A percentile compares a stretch with the other conserved stretches of the same genome.
phyloP scores from a whole-genome alignment of 2,329 filamentous ascomycete species.

The Fusarium begoniae region DNA sequence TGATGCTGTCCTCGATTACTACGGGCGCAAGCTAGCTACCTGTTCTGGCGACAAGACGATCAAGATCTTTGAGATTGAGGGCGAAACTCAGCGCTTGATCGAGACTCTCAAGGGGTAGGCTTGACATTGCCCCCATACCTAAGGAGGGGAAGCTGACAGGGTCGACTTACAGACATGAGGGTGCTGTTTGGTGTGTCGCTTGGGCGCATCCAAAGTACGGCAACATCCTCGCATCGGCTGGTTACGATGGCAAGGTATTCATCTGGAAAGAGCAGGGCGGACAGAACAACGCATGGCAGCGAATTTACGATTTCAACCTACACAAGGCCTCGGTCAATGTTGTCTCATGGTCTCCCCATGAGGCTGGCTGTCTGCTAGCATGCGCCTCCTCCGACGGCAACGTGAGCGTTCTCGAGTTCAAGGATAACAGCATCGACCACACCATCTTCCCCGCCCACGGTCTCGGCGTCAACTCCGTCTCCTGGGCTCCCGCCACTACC shows the following conservation, averaged over 20 bases:
- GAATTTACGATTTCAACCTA: slow-evolving; percentile 90
- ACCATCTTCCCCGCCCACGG: slow-evolving; percentile 91
- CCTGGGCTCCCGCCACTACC: slow-evolving; percentile 87
- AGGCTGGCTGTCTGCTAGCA: slow-evolving; percentile 92
- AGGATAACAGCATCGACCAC: slow-evolving; percentile 92
- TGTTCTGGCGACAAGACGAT: slow-evolving; percentile 98
- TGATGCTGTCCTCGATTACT: slow-evolving; percentile 98
- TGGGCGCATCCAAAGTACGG: slow-evolving; percentile 99
- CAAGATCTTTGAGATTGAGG: slow-evolving; percentile 98
- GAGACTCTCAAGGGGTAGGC: slow-evolving; percentile 94
- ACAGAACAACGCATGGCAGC: slow-evolving; percentile 73
- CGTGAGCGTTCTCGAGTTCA: slow-evolving; percentile 95
- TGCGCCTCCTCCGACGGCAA: slow-evolving; percentile 94
- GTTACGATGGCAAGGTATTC: slow-evolving; percentile 97
- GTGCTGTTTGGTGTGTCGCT: slow-evolving; percentile 95
- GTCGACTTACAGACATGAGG: slow-evolving; percentile 77
- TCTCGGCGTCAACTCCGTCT: slow-evolving; percentile 93
- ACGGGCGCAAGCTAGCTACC: slow-evolving; percentile 93
- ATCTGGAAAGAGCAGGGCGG: slow-evolving; percentile 92
- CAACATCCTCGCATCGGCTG: slow-evolving; percentile 94
- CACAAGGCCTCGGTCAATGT: slow-evolving; percentile 98
- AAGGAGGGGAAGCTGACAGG: slow-evolving; percentile 23
- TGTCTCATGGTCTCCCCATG: slow-evolving; percentile 96
- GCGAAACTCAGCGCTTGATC: slow-evolving; percentile 85
- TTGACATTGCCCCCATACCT: not conserved